Base-by-base conservation (phyloP, 2,329 filamentous ascomycete species). In the Dothideomycetes sp. region DNA sequence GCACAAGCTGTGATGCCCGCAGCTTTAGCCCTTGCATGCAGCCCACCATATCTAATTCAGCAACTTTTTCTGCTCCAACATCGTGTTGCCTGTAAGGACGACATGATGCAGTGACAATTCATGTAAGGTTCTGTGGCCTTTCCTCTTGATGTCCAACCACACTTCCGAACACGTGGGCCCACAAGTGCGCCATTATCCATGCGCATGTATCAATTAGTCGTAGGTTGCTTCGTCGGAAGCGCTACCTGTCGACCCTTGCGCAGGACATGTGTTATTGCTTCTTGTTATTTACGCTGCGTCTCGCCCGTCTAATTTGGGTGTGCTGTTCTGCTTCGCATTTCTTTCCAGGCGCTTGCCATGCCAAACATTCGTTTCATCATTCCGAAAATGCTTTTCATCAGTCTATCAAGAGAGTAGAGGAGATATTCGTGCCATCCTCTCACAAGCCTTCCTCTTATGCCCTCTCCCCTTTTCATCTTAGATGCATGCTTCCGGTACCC, bases 401-500 rank as follows among this genome's bases (percentile, higher is more conserved):
- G 24, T 29, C 8, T 29, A 29, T 29, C 24, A 29, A 7, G 24
- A 29, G 24, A 12, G 8, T 8, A 7, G 12, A 29, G 24, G 12
- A 29, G 24, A 29, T 12, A 8, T n/a, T 27, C 24, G 27, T 9
- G 31, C 11, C n/a, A 22, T 10, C 8, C 14, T 41, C 39, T 24
- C 34, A 14, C 27, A 16, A 37, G 39, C 34, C 17, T 12, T 40
- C 15, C 8, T 17, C 14, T 5, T 34, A 10, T 33, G 12, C 30
- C n/a, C 16, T 32, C 5, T 32, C 9, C 19, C 16, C 30, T 33
- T 14, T 33, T 16, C 50, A 52, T 55, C 46, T 44, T 44, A 47
- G 41, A 57, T 59, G 56, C 56, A 59, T 46, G 46, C 51, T 45
- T 47, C 56, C 55, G 56, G 36, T 9, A 46, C 47, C 35, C 44